Evolutionary conservation across 352 stramenopile species (phyloP), one percentile per base, ranked within the genome.

Genomic region (Globisporangium mamillatum): DNA sequence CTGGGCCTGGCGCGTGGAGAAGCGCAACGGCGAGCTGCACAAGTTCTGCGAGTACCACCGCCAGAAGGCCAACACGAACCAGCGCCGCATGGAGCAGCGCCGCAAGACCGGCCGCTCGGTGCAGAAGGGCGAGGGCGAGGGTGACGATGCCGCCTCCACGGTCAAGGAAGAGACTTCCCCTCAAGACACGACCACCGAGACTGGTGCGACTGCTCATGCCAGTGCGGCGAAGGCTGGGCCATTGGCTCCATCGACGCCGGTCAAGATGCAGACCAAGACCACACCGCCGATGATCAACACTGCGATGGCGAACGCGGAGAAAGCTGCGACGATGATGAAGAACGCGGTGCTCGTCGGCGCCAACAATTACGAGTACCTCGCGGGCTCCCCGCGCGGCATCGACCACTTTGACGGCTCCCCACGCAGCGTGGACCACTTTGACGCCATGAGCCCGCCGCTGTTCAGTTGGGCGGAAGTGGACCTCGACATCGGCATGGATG

Each of bases 31-130:
- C 54, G 83, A 92, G 75, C 75, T 93, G 66, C 86, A 94, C 79
- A 92, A 92, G 74, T 91, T 94, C 59, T 94, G 86, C 72, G 84
- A 94, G 69, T 94, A 91, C 72, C 86, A 94, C 69, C 86, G 86
- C 36, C 81, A 92, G 64, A 92, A 93, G 70, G 84, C 84, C 70
- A 94, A 92, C 75, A 90, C 83, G 44, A 92, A 92, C 76, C 86
- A 94, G 75, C 86, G 85, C 36, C 83, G 82, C 64, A 91, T 93
- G 85, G 85, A 93, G 77, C 82, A 91, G 73, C 83, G 85, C 52
- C 81, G 83, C 66, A 93, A 93, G 69, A 81, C 86, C 34, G 78
- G 81, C 62, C 78, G 76, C 64, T 63, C 59, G 57, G 50, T 62
- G 10, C 65, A 69, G 38, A 62, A 64, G 27, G 50, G 48, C 18